phyloP scores from a whole-genome alignment of 345 rosid species.

The Linum tenue region DNA sequence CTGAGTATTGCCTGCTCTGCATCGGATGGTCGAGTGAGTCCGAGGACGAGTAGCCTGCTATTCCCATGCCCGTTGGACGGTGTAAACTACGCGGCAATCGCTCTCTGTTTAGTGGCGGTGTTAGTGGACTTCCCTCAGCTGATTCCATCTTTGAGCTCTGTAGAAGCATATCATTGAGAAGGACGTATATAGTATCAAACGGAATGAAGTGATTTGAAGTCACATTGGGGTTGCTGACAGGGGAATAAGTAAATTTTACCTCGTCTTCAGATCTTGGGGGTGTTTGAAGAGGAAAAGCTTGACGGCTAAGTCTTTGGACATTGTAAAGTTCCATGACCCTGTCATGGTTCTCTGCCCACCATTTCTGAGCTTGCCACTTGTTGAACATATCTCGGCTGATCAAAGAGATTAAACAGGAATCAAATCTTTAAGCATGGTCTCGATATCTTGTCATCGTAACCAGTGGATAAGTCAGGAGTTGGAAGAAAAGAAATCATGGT shows the following conservation, averaged over 20 bases:
- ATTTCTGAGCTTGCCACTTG: slow-evolving; percentile 94
- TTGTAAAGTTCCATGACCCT: slow-evolving; percentile 92
- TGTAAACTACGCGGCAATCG: slow-evolving; percentile 31
- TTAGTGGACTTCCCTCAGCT: slow-evolving; percentile 55
- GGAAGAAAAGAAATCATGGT: background rate
- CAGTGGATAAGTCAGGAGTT: background rate
- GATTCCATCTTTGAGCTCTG: slow-evolving; percentile 57
- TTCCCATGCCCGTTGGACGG: slow-evolving; percentile 34
- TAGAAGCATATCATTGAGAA: background rate
- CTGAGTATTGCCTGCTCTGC: slow-evolving; percentile 34
- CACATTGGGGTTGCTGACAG: background rate
- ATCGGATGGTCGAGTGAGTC: slow-evolving; percentile 49
- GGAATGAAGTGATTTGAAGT: background rate
- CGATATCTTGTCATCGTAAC: slow-evolving; percentile 2
- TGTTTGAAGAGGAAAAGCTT: slow-evolving; percentile 61
- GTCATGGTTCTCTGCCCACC: slow-evolving; percentile 94
- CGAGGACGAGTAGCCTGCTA: slow-evolving; percentile 38
- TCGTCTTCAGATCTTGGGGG: slow-evolving; percentile 68
- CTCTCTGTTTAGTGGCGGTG: slow-evolving; percentile 75
- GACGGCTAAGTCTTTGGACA: slow-evolving; percentile 63
- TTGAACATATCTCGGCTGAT: slow-evolving; percentile 87
- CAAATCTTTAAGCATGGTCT: background rate
- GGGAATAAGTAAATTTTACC: slow-evolving; percentile 31
- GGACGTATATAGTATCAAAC: background rate
- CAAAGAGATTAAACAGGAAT: slow-evolving; percentile 12